A percentile compares a stretch with the other conserved stretches of the same genome.
phyloP scores from a whole-genome alignment of 2,329 filamentous ascomycete species.

The Aureobasidium lini region DNA sequence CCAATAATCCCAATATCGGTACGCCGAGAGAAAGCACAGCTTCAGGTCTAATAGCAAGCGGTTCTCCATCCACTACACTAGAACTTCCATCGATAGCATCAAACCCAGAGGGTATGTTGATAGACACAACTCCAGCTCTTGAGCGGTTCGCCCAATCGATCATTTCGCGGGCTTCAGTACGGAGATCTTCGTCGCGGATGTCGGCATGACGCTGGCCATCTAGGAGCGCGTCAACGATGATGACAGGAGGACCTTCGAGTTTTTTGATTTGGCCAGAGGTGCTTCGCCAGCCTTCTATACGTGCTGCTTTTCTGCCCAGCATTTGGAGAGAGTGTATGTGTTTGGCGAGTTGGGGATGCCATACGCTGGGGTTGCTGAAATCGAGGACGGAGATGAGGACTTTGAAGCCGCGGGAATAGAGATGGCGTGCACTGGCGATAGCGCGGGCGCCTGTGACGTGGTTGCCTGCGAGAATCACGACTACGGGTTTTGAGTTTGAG shows the following conservation, averaged over 20 bases:
- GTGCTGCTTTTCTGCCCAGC: slow-evolving; percentile 45
- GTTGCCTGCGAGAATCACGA: slow-evolving; percentile 87
- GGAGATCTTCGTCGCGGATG: slow-evolving; percentile 65
- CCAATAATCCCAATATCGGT: slow-evolving; percentile 75
- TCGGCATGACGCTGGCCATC: slow-evolving; percentile 87
- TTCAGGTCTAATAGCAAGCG: slow-evolving; percentile 71
- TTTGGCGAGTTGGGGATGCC: slow-evolving; percentile 70
- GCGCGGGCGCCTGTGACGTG: slow-evolving; percentile 82
- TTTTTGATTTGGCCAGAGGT: slow-evolving; percentile 46
- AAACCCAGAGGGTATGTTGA: slow-evolving; percentile 88
- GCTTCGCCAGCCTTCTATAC: slow-evolving; percentile 56
- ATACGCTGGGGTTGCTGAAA: slow-evolving; percentile 71
- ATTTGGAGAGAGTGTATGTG: slow-evolving; percentile 77
- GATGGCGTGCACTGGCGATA: slow-evolving; percentile 76
- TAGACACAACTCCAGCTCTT: slow-evolving; percentile 71
- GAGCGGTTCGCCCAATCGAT: slow-evolving; percentile 91
- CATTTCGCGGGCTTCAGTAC: slow-evolving; percentile 76
- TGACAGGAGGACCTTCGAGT: slow-evolving; percentile 58
- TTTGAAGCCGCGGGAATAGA: slow-evolving; percentile 74
- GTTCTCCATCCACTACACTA: slow-evolving; percentile 61
- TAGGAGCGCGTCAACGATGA: slow-evolving; percentile 84
- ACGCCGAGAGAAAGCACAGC: slow-evolving; percentile 81
- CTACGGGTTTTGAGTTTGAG: slow-evolving; percentile 45
- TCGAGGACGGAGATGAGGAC: slow-evolving; percentile 79
- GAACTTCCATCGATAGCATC: slow-evolving; percentile 68